Base-by-base conservation (phyloP, 2,329 filamentous ascomycete genomes). In the Cadophora malorum region DNA sequence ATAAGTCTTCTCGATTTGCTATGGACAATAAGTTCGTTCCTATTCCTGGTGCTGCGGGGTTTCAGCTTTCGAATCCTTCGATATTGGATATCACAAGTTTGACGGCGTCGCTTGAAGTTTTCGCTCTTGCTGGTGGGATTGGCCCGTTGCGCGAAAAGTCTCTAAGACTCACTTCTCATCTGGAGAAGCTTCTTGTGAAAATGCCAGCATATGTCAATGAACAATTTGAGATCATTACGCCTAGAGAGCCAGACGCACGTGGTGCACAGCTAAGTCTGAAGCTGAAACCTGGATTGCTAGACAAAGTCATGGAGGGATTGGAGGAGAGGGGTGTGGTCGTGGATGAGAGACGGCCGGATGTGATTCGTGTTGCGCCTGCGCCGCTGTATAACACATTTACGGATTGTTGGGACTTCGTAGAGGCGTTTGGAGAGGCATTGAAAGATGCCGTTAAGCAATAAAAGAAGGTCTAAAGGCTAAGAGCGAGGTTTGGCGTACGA, bases 1-100 rank as follows among this genome's bases (percentile, higher is more conserved):
- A 91, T 77, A 92, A 91, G 75, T 78, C 78, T 53, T 88, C 84
- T 35, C 83, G 92, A 2, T 94, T 95, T 78, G 81, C 82, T n/a
- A 94, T 94, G 92, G 85, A 87, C n/a, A 93, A 90, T 61, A 76
- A 84, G 78, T 94, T 94, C 77, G 80, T 86, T 14, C 91, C 92
- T 3, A 91, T 91, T 60, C 81, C 85, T 2, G 91, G 92, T 23
- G 92, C 92, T 0, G 89, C 88, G 10, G 92, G 91, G 3, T 95
- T 90, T 77, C 91, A 94, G 77, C 79, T 94, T 47, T 91, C 88
- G 53, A 95, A 95, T 74, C 91, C 91, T 0, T 90, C 86, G 35
- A 88, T 91, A 19, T 80, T 93, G n/a, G 91, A 94, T 75, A 86
- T 91, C 70, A 91, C 89, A 14, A 87, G 89, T 35, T 82, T 94